Evolutionary conservation across 2,329 filamentous ascomycete genomes (phyloP).

Genomic region (Akanthomyces dipterigenus): DNA sequence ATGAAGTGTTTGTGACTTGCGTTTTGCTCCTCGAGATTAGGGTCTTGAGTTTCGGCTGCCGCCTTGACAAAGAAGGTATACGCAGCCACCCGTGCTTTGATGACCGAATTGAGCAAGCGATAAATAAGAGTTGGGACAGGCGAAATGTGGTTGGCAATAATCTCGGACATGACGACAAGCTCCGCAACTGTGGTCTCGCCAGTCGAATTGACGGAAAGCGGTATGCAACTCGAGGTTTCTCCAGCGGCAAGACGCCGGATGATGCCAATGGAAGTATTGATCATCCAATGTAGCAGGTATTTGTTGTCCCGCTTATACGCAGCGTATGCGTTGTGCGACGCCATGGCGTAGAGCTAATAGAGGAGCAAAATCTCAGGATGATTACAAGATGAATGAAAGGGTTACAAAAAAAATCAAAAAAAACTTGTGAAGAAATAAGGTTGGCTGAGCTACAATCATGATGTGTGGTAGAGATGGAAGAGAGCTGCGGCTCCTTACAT

Average conservation of each 20-base stretch:
- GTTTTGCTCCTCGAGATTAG: slow-evolving; percentile 31
- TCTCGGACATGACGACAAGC: slow-evolving; percentile 31
- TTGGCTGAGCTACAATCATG: too few relatives aligned
- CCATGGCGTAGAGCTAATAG: not conserved
- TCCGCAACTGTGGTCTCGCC: slow-evolving; percentile 24
- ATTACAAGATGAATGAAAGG: not conserved
- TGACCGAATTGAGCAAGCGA: slow-evolving; percentile 30
- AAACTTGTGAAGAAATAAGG: not conserved
- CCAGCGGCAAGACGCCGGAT: not conserved
- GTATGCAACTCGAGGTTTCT: too few relatives aligned
- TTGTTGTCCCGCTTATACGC: not conserved
- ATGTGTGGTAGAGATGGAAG: too few relatives aligned
- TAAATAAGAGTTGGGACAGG: slow-evolving; percentile 28
- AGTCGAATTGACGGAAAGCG: not conserved
- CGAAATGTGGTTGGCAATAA: slow-evolving; percentile 30
- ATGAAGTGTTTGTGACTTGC: slow-evolving; percentile 36
- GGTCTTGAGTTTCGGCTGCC: slow-evolving; percentile 22
- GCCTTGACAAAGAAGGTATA: slow-evolving; percentile 27
- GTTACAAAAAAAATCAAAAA: not conserved
- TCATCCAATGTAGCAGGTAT: not conserved
- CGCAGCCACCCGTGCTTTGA: slow-evolving; percentile 25
- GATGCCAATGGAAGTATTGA: not conserved
- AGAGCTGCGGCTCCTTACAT: too few relatives aligned
- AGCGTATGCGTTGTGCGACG: not conserved
- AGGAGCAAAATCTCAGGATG: not conserved